Evolutionary conservation across 2,329 filamentous ascomycete genomes (phyloP).

Genomic region (Alternaria sp.): DNA sequence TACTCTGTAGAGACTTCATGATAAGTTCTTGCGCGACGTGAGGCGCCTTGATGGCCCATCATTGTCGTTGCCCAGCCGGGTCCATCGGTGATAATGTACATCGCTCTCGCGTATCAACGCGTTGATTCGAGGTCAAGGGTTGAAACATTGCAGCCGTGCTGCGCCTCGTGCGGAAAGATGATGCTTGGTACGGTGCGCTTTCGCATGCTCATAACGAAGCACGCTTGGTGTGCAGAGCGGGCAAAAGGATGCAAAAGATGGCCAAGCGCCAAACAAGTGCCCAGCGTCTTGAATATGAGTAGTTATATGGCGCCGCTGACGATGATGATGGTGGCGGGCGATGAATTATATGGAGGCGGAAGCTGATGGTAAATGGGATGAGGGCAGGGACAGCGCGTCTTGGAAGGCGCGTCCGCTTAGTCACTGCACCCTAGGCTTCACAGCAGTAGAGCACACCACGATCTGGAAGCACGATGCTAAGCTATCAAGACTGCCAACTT

Average conservation of each 20-base stretch:
- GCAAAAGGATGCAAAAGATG: conserved; percentile 6
- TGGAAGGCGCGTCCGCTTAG: neutral
- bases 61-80: conserved; percentile 9
- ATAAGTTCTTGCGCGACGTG: neutral
- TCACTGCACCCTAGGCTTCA: neutral
- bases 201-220: conserved; percentile 1
- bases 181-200: conserved; percentile 7
- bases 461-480: neutral
- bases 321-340: neutral
- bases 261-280: conserved; percentile 4
- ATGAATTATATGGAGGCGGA: neutral
- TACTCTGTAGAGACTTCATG: neutral
- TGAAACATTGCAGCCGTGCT: neutral
- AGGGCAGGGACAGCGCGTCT: neutral
- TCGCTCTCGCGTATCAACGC: neutral
- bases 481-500: neutral
- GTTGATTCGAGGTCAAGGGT: neutral
- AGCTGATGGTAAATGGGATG: neutral
- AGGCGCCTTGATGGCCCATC: neutral
- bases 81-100: conserved; percentile 1
- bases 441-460: neutral
- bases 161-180: conserved; percentile 1
- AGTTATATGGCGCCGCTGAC: neutral
- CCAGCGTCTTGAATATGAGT: conserved; percentile 1
- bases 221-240: conserved; percentile 10